Conservation (phyloP, 1,284 basidiomycete genomes). For the Rhodofomes roseus region DNA sequence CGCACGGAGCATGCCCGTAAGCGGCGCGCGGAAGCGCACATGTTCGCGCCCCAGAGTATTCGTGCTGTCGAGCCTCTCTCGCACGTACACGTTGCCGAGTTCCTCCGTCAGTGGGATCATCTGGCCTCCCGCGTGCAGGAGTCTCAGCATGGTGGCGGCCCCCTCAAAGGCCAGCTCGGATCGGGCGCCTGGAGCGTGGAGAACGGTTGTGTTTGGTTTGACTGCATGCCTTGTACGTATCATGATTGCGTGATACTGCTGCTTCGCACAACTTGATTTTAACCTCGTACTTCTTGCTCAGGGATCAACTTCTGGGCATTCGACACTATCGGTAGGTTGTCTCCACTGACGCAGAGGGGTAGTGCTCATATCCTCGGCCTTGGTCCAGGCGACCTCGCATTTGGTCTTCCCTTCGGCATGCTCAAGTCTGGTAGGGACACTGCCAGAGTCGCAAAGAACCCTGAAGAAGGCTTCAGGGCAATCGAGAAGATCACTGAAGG, state of each 20-base stretch:
- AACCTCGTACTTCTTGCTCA: slow-evolving; percentile 20
- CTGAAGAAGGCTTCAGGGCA: background rate
- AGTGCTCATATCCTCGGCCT: background rate
- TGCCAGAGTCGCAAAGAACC: slow-evolving; percentile 1
- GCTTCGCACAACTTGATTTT: background rate
- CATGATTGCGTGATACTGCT: background rate
- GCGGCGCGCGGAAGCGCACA: slow-evolving; percentile 80
- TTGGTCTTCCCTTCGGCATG: slow-evolving; percentile 25
- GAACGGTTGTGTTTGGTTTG: slow-evolving; percentile 60
- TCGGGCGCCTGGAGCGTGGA: slow-evolving; percentile 55
- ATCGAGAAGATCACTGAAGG: background rate
- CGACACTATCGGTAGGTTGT: slow-evolving; percentile 28
- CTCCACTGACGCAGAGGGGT: background rate
- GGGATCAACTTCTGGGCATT: slow-evolving; percentile 47
- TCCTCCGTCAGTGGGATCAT: slow-evolving; percentile 71
- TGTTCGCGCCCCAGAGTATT: slow-evolving; percentile 78
- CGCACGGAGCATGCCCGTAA: slow-evolving; percentile 79
- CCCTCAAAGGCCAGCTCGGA: slow-evolving; percentile 51
- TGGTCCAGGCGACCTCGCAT: slow-evolving; percentile 36
- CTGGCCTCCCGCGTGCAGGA: slow-evolving; percentile 37
- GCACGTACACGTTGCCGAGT: slow-evolving; percentile 50
- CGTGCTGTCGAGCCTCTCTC: slow-evolving; percentile 75
- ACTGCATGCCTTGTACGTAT: slow-evolving; percentile 54
- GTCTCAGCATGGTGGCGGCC: background rate
- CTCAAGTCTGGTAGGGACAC: slow-evolving; percentile 20